These are phyloP conservation scores for Nothophaeocryptopus gaeumannii DNA, from an alignment of 2,329 filamentous ascomycete species.

Conservation along the genomic window DNA sequence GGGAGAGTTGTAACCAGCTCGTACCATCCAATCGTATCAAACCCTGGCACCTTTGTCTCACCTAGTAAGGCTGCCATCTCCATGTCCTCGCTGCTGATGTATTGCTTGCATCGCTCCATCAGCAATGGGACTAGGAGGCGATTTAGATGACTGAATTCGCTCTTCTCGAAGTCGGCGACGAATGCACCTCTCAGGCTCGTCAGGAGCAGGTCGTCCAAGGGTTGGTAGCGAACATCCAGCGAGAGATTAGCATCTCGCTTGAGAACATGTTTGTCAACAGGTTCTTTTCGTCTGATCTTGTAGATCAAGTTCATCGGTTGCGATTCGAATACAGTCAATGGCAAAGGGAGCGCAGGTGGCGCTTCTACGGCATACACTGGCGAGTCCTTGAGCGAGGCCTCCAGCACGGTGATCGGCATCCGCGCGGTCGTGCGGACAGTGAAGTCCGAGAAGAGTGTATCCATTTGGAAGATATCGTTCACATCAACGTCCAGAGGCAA, in stretches of 20 bases:
- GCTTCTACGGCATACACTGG: conserved; percentile 66
- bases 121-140: conserved; percentile 54
- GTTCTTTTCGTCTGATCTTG: conserved; percentile 62
- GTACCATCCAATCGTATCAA: conserved; percentile 54
- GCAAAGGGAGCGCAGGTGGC: conserved; percentile 42
- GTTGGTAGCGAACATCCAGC: conserved; percentile 71
- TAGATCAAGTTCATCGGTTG: conserved; percentile 81
- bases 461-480: conserved; percentile 88
- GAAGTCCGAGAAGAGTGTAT: conserved; percentile 80
- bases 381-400: conserved; percentile 68
- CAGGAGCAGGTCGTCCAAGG: conserved; percentile 70
- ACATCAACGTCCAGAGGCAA: conserved; percentile 92
- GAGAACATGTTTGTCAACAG: conserved; percentile 22
- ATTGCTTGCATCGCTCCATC: conserved; percentile 44
- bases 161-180: conserved; percentile 44
- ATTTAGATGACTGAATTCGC: conserved; percentile 46
- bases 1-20: conserved; percentile 52
- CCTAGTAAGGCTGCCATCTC: conserved; percentile 55
- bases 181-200: conserved; percentile 49
- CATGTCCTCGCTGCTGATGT: conserved; percentile 49
- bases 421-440: conserved; percentile 78
- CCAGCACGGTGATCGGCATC: conserved; percentile 71
- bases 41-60: conserved; percentile 52
- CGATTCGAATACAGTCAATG: conserved; percentile 68
- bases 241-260: conserved; percentile 51